Evolutionary conservation across 305 asterid species (phyloP), one percentile per base, ranked within the genome.

Genomic region (Andrographis paniculata): DNA sequence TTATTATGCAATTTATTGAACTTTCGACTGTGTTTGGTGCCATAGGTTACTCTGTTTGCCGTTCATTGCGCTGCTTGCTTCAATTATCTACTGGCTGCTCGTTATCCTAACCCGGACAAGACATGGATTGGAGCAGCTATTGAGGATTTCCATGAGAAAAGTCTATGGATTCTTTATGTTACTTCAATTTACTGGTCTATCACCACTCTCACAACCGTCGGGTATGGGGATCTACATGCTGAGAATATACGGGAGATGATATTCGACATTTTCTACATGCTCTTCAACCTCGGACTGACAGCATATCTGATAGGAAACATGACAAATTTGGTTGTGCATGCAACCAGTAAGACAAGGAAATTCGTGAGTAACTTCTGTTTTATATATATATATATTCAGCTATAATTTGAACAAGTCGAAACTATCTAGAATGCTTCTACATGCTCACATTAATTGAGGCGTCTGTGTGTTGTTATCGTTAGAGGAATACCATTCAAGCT

Each of bases 1-100:
- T 27, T 19, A 19, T 8, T 53, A 21, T 9, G 48, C 6, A 6
- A 12, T 61, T 16, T 21, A 20, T 24, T 53, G 48, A 53, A 39
- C n/a, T n/a, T n/a, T n/a, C n/a, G n/a, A 43, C 41, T 22, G 58
- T 35, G 20, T 53, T 20, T 45, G 24, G 28, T 48, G 17, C 17
- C 55, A 33, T 39, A 87, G 95, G 97, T 88, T 45, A 88, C 97
- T 17, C 82, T 88, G 46, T 84, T 88, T 54, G 81, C 94, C 0
- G 95, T 88, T 64, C 97, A 84, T 51, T 79, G 80, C 66, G 94
- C 95, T 6, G 97, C 77, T 41, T 88, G 97, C 79, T 81, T 81
- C 75, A 39, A 77, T 62, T 88, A 79, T 73, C 62, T 79, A 28
- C 86, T 88, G 18, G 97, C 97, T 45, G 88, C 74, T 53, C 70